These are phyloP conservation scores for Hippophae rhamnoides DNA, from an alignment of 306 rosid genomes.

Conservation along the genomic window DNA sequence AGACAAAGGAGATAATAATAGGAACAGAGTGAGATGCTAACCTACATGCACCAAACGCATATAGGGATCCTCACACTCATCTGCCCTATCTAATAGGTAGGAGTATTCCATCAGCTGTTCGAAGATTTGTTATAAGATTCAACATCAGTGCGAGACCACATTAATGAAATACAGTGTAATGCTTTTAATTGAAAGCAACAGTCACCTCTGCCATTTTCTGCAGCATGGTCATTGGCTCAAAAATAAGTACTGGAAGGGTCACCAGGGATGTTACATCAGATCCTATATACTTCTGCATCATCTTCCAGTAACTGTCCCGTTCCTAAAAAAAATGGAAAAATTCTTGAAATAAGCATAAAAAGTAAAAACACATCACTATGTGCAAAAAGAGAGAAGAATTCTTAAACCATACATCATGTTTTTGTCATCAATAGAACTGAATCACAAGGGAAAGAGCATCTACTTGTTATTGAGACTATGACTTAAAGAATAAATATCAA, in stretches of 20 bases:
- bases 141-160: constrained; percentile 1
- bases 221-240: constrained; percentile 97
- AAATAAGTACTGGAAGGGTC: constrained; percentile 75
- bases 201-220: constrained; percentile 94
- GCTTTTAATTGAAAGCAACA: constrained; percentile 4
- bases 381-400: too few species aligned
- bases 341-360: too few species aligned
- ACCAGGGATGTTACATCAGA: constrained; percentile 82
- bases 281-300: constrained; percentile 88
- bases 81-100: constrained; percentile 69
- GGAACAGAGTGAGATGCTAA: constrained; percentile 20
- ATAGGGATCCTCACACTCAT: constrained; percentile 81
- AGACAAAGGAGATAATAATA: neutral
- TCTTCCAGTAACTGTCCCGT: constrained; percentile 91
- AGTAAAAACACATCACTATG: too few species aligned
- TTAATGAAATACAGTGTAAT: constrained; percentile 7
- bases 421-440: too few species aligned
- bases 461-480: too few species aligned
- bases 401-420: too few species aligned
- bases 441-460: too few species aligned
- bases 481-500: too few species aligned
- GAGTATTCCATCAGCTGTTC: constrained; percentile 88
- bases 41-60: constrained; percentile 69
- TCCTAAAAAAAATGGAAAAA: constrained; percentile 31
- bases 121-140: constrained; percentile 17